Percentiles rank a stretch among this genome's conserved stretches.
Evolutionary conservation across 2,329 filamentous ascomycete species (phyloP).

Genomic region (Salinomyces thailandicus): DNA sequence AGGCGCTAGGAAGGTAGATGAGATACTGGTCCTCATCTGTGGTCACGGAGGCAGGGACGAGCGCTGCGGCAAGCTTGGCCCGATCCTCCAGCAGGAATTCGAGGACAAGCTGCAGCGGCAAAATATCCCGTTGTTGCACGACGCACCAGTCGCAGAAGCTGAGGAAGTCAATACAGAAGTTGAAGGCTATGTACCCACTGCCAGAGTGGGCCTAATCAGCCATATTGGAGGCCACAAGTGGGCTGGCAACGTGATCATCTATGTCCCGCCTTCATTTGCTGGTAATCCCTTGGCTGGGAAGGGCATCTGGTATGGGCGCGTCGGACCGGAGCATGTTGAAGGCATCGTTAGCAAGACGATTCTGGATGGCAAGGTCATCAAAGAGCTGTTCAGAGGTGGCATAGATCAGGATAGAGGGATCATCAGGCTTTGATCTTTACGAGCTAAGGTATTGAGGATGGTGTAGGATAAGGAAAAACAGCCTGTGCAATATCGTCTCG

Average conservation of each 20-base stretch:
- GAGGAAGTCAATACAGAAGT: constrained; percentile 26
- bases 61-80: constrained; percentile 72
- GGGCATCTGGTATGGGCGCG: constrained; percentile 73
- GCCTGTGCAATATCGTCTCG: too few species aligned
- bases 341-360: constrained; percentile 65
- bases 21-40: constrained; percentile 74
- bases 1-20: constrained; percentile 51
- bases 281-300: constrained; percentile 54
- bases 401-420: constrained; percentile 34
- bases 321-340: constrained; percentile 65
- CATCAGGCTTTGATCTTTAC: constrained; percentile 15
- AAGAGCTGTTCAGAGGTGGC: constrained; percentile 61
- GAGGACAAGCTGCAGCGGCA: constrained; percentile 43
- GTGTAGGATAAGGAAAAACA: too few species aligned
- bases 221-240: constrained; percentile 81
- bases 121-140: constrained; percentile 39
- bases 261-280: constrained; percentile 50
- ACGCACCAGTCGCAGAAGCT: constrained; percentile 30
- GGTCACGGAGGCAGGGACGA: constrained; percentile 74
- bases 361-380: constrained; percentile 54
- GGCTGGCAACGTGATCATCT: constrained; percentile 75
- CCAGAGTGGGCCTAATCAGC: constrained; percentile 59
- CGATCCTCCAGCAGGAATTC: constrained; percentile 62
- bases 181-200: constrained; percentile 29
- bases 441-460: too few species aligned